These are phyloP conservation scores for Backusella morwellensis DNA, from an alignment of 192 early-diverging fungal genomes.

Conservation along the genomic window DNA sequence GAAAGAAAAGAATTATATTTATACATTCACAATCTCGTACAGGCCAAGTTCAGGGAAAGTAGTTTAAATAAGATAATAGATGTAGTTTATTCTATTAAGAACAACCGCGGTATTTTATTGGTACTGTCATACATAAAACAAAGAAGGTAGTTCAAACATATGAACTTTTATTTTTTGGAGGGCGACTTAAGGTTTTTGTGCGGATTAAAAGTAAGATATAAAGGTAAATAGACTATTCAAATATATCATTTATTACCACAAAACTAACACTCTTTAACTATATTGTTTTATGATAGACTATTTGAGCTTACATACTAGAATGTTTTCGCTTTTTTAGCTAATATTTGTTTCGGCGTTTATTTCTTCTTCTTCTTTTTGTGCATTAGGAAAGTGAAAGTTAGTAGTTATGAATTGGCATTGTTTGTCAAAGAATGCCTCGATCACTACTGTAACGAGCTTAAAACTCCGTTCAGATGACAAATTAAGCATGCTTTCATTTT, in stretches of 20 bases:
- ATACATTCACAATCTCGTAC: not conserved
- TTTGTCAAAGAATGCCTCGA: slow-evolving; percentile 1
- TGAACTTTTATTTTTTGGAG: not conserved
- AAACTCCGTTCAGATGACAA: not conserved
- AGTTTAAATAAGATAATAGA: not conserved
- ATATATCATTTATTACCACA: not conserved
- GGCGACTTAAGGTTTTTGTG: not conserved
- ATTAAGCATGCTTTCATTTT: not conserved
- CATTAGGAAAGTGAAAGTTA: not conserved
- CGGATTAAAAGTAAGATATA: not conserved
- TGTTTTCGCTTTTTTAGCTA: not conserved
- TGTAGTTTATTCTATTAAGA: not conserved
- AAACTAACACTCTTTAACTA: not conserved
- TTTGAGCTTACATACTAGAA: not conserved
- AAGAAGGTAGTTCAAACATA: slow-evolving; percentile 1
- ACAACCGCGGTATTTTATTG: not conserved
- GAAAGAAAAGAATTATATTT: not conserved
- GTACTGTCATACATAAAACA: not conserved
- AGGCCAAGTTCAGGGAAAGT: not conserved
- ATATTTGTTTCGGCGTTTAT: not conserved
- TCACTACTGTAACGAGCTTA: slow-evolving; percentile 1
- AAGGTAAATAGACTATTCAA: not conserved
- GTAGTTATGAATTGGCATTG: not conserved
- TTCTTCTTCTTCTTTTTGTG: no score
- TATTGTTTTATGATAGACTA: not conserved